Conservation (phyloP, 352 stramenopile species). For the Globisporangium mamillatum region DNA sequence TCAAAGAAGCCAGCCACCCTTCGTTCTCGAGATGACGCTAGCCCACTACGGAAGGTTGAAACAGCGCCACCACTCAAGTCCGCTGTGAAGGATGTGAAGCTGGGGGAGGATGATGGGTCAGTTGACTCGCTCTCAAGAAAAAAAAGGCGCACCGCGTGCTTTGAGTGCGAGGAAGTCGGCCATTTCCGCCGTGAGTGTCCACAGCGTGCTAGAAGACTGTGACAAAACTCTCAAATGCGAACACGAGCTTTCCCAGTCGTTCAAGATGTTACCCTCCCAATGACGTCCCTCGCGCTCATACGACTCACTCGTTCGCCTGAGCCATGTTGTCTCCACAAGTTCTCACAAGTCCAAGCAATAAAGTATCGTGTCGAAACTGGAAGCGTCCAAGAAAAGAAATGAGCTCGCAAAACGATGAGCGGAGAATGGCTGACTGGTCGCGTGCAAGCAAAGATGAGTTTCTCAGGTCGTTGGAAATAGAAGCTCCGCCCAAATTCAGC, state of each 20-base stretch:
- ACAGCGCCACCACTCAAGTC: not conserved
- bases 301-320: not conserved
- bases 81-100: not conserved
- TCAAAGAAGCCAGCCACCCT: not conserved
- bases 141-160: constrained; percentile 6
- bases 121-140: not conserved
- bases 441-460: not conserved
- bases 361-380: not conserved
- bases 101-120: not conserved
- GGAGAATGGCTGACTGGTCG: not conserved
- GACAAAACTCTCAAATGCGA: constrained; percentile 15
- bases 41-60: constrained; percentile 2
- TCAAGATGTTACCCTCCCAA: not conserved
- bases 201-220: constrained; percentile 14
- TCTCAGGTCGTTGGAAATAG: not conserved
- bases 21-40: not conserved
- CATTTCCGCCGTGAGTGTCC: constrained; percentile 30
- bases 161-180: constrained; percentile 10
- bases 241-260: not conserved
- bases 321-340: not conserved
- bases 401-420: not conserved
- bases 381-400: not conserved
- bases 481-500: not conserved
- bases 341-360: not conserved
- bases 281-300: not conserved